Base-by-base conservation (phyloP, 352 stramenopile species). In the Salisapilia sapeloensis region DNA sequence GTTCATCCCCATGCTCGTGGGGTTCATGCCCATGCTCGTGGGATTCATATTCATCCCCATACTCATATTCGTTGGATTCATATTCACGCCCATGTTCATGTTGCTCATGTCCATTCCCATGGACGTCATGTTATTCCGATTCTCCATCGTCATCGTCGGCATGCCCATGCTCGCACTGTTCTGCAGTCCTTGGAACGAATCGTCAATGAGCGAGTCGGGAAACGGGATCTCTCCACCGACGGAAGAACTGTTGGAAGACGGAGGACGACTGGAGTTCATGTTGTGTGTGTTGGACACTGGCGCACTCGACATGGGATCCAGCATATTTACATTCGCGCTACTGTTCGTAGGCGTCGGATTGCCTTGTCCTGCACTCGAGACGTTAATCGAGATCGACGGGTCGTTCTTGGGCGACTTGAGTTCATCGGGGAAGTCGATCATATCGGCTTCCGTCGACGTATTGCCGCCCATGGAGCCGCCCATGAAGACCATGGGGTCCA, bases 371-470 rank as follows among this genome's bases (percentile, higher is more conserved):
- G 32, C 39, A 24, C 33, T 52, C 17, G 35, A 42, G 18, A 21
- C 45, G 18, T 26, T 32, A 26, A 35, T 32, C 15, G 40, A 28
- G 6, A 24, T 49, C 4, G 22, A 32, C 9, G 40, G 14, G 11
- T 38, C 29, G 25, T 38, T 55, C 37, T 56, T 71, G 17, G 72
- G 65, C 25, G 74, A 82, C 33, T 90, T 83, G n/a, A 90, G 55
- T 32, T 90, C 75, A 22, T 85, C 75, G 0, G 75, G 75, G 39
- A 90, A 87, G 35, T 87, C 75, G 22, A 90, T 86, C 42, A 86
- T 74, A 3, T 60, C 74, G 3, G 50, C 35, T 4, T 56, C 56
- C 16, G 49, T 27, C 4, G 50, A 39, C 4, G 40, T 8, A 28
- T 13, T 29, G 9, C 14, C 32, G 9, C 35, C 33, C 5, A 48